Conservation (phyloP, 1,139 yeast species). For the Geotrichum bryndzae region DNA sequence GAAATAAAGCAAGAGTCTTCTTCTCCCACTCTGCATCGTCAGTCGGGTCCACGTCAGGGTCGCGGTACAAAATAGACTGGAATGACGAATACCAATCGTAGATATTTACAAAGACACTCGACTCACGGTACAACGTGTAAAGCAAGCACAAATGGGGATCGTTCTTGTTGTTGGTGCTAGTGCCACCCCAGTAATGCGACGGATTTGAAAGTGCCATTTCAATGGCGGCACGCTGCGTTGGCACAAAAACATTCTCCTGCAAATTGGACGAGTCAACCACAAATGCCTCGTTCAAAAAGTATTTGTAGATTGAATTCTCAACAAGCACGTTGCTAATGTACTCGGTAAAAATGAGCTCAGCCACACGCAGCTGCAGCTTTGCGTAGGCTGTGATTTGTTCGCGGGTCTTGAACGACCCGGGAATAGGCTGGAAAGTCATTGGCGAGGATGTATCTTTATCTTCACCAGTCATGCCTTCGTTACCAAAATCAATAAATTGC, state of each 20-base stretch:
- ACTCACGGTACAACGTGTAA: conserved; percentile 72
- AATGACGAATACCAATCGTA: conserved; percentile 75
- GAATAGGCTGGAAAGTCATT: neutral
- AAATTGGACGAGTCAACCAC: conserved; percentile 25
- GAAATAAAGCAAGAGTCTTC: conserved; percentile 48
- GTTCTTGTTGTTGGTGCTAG: conserved; percentile 19
- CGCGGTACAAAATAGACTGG: conserved; percentile 40
- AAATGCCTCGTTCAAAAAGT: conserved; percentile 26
- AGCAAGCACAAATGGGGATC: conserved; percentile 54
- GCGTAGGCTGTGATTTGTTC: conserved; percentile 6
- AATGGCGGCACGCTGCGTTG: conserved; percentile 37
- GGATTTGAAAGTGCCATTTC: conserved; percentile 39
- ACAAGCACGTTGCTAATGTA: neutral
- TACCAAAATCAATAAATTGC: neutral
- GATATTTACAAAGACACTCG: conserved; percentile 65
- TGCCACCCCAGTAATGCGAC: conserved; percentile 28
- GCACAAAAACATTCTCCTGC: conserved; percentile 36
- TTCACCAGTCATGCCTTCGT: neutral
- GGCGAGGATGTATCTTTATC: neutral
- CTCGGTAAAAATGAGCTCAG: conserved; percentile 3
- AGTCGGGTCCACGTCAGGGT: conserved; percentile 25
- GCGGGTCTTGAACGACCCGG: neutral
- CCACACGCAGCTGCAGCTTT: neutral
- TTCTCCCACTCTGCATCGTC: conserved; percentile 43
- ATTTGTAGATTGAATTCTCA: conserved; percentile 13